Evolutionary conservation across 768 basidiomycete genomes (phyloP), one percentile per base, ranked within the genome.

Genomic region (Tulasnella sp.): DNA sequence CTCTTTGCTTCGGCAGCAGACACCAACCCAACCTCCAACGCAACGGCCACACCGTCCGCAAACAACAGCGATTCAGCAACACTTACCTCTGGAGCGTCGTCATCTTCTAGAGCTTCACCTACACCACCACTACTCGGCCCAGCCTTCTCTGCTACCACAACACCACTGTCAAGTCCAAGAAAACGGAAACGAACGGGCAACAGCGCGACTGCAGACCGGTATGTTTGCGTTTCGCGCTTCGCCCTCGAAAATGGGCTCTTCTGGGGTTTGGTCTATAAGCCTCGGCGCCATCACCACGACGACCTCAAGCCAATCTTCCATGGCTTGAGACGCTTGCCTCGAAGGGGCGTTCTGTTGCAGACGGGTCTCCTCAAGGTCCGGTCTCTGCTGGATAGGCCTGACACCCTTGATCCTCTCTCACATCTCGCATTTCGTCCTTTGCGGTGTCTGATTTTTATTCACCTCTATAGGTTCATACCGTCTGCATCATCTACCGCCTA

Each of bases 1-100:
- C 42, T 69, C 3, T 69, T 69, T 59, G 42, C 68, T 14, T 44
- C 68, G 8, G 68, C 47, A 44, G 68, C 42, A 7, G 68, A 69
- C 68, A 29, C 9, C 1, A 19, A 69, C 29, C 42, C 68, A 47
- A 41, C 66, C 29, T 9, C 66, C 26, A 67, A 32, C 42, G 41
- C 41, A 16, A 34, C 22, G 11, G n/a, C 42, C 26, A 32, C 67
- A 17, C 37, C 40, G 22, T 22, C 9, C 40, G 19, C 67, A 19
- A 35, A 11, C 35, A 37, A 37, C 17, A 22, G 65, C n/a, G 40
- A 67, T 67, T 29, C 66, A 37, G 41, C 65, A 35, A 40, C 34
- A 8, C 9, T 66, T 37, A 37, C 34, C 5, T 66, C 66, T 7
- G 37, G 66, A 34, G 65, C 65, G 5, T 66, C 65, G 3, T 66